A percentile compares a stretch with the other conserved stretches of the same genome.
Conservation (phyloP, 2,329 filamentous ascomycete species). For the Coniella lustricola region DNA sequence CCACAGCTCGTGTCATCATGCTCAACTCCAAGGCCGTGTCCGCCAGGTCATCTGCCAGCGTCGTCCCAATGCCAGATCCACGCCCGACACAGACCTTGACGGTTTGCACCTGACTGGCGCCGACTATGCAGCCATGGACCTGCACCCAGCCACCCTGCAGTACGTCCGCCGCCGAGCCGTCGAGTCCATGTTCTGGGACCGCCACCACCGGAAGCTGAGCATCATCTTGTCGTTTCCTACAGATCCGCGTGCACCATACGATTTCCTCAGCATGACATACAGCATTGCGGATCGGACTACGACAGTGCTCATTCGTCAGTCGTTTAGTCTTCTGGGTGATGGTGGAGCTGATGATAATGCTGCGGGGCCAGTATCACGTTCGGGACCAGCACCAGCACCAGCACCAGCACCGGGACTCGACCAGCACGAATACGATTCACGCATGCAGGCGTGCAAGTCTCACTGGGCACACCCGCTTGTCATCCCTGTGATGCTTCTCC, state of each 20-base stretch:
- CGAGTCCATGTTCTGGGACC: conserved; percentile 34
- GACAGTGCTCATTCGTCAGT: conserved; percentile 36
- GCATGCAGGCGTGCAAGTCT: conserved; percentile 35
- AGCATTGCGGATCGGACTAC: conserved; percentile 31
- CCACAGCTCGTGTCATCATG: conserved; percentile 1
- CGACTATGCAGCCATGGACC: conserved; percentile 29
- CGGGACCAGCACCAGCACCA: background rate
- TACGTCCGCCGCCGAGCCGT: conserved; percentile 32
- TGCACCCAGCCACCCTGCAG: conserved; percentile 33
- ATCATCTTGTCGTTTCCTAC: conserved; percentile 38
- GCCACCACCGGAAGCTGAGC: conserved; percentile 29
- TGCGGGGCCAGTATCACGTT: conserved; percentile 29
- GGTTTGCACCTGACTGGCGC: conserved; percentile 29
- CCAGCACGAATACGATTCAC: conserved; percentile 38
- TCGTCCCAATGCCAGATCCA: conserved; percentile 21
- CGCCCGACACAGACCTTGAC: conserved; percentile 25
- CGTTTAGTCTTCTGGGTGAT: conserved; percentile 30
- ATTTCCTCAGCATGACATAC: conserved; percentile 41
- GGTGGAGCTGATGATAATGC: too few species aligned
- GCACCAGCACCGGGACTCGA: conserved; percentile 24
- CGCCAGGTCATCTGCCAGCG: conserved; percentile 33
- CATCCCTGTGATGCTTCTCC: conserved; percentile 37
- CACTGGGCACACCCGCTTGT: conserved; percentile 41
- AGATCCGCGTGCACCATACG: conserved; percentile 37
- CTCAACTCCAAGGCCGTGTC: conserved; percentile 27